Percentiles rank a stretch among this genome's conserved stretches.
Conservation (phyloP, 331 rosid species). For the Cydonia oblonga region DNA sequence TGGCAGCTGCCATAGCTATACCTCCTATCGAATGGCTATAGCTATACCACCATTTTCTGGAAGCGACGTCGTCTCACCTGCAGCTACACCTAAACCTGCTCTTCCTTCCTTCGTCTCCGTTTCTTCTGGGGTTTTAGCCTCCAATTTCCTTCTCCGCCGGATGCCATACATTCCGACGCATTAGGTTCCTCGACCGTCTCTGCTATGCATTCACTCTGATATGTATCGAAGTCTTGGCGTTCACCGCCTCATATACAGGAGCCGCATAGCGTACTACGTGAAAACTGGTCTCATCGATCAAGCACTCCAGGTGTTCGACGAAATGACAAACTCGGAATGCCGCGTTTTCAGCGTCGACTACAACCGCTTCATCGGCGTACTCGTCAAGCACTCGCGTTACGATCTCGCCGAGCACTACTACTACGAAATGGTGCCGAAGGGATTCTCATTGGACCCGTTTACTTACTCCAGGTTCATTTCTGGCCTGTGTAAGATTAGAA, state of each 20-base stretch:
- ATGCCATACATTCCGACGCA: neutral
- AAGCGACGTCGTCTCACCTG: neutral
- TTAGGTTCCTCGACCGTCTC: neutral
- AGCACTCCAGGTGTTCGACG: conserved; percentile 69
- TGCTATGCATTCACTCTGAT: conserved; percentile 64
- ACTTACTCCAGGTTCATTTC: conserved; percentile 86
- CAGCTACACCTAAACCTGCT: neutral
- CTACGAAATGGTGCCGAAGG: conserved; percentile 51
- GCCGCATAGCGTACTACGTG: conserved; percentile 46
- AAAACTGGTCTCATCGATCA: conserved; percentile 63
- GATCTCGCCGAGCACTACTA: conserved; percentile 70
- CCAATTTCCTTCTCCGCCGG: neutral
- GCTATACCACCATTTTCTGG: neutral
- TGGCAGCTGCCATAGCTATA: neutral
- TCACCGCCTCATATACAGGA: conserved; percentile 62
- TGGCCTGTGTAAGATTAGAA: conserved; percentile 42
- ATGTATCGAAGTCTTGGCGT: conserved; percentile 74
- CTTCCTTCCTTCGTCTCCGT: neutral
- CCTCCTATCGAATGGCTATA: neutral
- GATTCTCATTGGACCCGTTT: conserved; percentile 71
- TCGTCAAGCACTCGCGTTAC: conserved; percentile 56
- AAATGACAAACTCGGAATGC: conserved; percentile 77
- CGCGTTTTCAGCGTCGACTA: conserved; percentile 65
- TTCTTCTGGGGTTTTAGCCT: neutral
- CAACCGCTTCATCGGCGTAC: conserved; percentile 82